Evolutionary conservation across 768 basidiomycete genomes (phyloP).

Genomic region (Boletus fagicola): DNA sequence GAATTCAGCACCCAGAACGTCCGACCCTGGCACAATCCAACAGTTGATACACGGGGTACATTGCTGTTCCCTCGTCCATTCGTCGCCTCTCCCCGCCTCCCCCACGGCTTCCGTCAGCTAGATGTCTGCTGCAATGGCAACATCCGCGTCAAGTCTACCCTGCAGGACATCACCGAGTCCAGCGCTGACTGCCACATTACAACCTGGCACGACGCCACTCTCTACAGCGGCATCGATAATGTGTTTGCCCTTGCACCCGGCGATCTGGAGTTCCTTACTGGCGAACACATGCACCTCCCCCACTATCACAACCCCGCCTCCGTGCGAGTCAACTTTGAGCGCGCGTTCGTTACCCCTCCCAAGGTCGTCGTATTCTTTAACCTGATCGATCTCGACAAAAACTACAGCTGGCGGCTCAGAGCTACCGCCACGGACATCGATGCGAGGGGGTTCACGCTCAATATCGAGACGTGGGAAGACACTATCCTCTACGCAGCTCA

Average conservation of each 20-base stretch:
- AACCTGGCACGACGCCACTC: not conserved
- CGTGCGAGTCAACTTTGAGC: constrained; percentile 12
- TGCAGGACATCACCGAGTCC: constrained; percentile 3
- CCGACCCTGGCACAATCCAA: not conserved
- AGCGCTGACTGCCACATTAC: constrained; percentile 9
- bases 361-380: constrained; percentile 18
- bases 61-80: constrained; percentile 15
- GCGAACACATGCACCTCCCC: constrained; percentile 2
- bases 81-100: constrained; percentile 18
- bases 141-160: constrained; percentile 13
- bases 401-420: constrained; percentile 10
- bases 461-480: constrained; percentile 10
- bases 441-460: constrained; percentile 16
- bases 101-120: constrained; percentile 13
- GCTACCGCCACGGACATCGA: constrained; percentile 11
- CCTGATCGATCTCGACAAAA: constrained; percentile 7
- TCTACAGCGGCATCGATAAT: not conserved
- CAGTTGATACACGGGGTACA: constrained; percentile 5
- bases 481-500: not conserved
- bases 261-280: constrained; percentile 17
- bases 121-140: constrained; percentile 4
- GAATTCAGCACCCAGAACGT: constrained; percentile 12
- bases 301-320: not conserved
- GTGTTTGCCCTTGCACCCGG: constrained; percentile 8
- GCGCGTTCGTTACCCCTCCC: constrained; percentile 16